Evolutionary conservation across 23 red algal genomes (phyloP).

Genomic region (Pyropia yezoensis): DNA sequence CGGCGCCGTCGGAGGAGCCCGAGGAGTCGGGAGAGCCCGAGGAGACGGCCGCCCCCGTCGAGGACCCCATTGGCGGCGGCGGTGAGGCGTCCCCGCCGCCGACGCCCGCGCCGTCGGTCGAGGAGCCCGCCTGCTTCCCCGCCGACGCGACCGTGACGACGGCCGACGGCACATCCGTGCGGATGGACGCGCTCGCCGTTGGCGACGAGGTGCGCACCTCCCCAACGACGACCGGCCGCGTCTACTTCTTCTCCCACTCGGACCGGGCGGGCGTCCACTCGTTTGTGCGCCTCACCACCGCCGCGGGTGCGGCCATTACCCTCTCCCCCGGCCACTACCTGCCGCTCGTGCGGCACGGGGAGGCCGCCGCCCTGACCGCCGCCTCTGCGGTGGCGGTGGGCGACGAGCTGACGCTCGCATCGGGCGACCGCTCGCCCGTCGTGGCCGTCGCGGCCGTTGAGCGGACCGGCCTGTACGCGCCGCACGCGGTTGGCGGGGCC

Average conservation of each 20-base stretch:
- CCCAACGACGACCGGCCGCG: conserved; percentile 8
- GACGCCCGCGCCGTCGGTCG: background rate
- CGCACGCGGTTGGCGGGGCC: conserved; percentile 58
- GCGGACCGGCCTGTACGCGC: conserved; percentile 35
- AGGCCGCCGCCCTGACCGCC: conserved; percentile 7
- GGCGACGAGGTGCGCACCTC: conserved; percentile 47
- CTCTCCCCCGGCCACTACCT: conserved; percentile 42
- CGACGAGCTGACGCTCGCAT: conserved; percentile 25
- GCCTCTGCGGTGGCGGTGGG: conserved; percentile 15
- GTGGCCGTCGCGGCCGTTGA: background rate
- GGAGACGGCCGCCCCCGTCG: no score
- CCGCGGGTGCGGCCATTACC: background rate
- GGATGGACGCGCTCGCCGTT: conserved; percentile 30
- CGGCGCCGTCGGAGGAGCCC: no score
- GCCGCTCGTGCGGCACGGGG: background rate
- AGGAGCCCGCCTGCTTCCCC: conserved; percentile 40
- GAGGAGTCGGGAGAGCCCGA: no score
- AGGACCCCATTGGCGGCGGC: no score
- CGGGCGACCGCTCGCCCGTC: conserved; percentile 7
- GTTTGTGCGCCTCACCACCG: conserved; percentile 9
- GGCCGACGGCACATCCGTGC: conserved; percentile 16
- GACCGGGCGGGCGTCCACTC: background rate
- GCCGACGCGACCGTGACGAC: conserved; percentile 37
- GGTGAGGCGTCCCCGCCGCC: no score
- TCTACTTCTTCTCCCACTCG: conserved; percentile 59